Evolutionary conservation across 257 asterid genomes (phyloP).

Genomic region (Solanum pennellii): DNA sequence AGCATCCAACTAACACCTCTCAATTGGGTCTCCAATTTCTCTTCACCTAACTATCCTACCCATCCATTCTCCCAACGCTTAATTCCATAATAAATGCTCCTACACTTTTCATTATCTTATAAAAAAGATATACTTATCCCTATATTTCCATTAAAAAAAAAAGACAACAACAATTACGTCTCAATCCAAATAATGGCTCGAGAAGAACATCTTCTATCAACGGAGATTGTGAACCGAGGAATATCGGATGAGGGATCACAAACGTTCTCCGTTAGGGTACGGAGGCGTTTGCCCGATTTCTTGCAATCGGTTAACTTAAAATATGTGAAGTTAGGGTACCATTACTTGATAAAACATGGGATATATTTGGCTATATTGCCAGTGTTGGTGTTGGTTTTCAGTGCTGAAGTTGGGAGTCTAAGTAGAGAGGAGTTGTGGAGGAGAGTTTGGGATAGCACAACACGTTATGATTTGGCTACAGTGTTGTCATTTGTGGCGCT

Average conservation of each 20-base stretch:
- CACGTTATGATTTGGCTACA: constrained; percentile 53
- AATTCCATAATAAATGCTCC: neutral
- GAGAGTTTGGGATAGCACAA: constrained; percentile 63
- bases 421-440: constrained; percentile 73
- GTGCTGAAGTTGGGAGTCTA: constrained; percentile 75
- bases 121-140: neutral
- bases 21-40: constrained; percentile 12
- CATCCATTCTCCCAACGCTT: constrained; percentile 1
- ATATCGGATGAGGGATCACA: constrained; percentile 64
- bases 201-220: constrained; percentile 66
- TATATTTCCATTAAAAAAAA: neutral
- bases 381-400: constrained; percentile 45
- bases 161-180: neutral
- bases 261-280: constrained; percentile 73
- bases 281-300: constrained; percentile 72
- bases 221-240: constrained; percentile 85
- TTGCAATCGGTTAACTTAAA: constrained; percentile 83
- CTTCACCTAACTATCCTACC: constrained; percentile 6
- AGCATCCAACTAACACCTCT: constrained; percentile 34
- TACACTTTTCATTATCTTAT: neutral
- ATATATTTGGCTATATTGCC: constrained; percentile 69
- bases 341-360: constrained; percentile 67
- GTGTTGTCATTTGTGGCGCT: constrained; percentile 42
- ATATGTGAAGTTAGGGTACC: constrained; percentile 83
- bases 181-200: constrained; percentile 22